Conservation (phyloP, 495 filamentous ascomycete genomes). For the Opeltia flavorubescens region DNA sequence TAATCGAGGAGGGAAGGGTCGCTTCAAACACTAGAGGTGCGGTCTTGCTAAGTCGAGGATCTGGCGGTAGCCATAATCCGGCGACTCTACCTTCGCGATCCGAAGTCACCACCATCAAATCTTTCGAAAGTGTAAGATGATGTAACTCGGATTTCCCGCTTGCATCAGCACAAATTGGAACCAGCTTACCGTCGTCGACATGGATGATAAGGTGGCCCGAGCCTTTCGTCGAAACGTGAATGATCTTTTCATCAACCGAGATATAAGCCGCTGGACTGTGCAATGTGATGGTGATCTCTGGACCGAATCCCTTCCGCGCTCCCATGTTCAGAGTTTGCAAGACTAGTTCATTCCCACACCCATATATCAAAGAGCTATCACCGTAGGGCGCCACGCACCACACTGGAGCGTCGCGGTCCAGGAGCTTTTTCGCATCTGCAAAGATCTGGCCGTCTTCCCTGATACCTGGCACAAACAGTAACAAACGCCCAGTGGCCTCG, state of each 20-base stretch:
- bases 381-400: constrained; percentile 30
- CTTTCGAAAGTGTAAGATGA: constrained; percentile 22
- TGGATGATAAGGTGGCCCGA: constrained; percentile 28
- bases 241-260: constrained; percentile 22
- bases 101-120: constrained; percentile 21
- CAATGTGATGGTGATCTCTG: constrained; percentile 20
- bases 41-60: constrained; percentile 22
- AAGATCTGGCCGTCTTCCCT: neutral
- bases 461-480: constrained; percentile 4
- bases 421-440: constrained; percentile 22
- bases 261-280: constrained; percentile 31
- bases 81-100: constrained; percentile 27
- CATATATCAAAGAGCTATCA: constrained; percentile 16
- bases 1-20: constrained; percentile 32
- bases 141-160: constrained; percentile 26
- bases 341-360: constrained; percentile 10
- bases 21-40: constrained; percentile 36
- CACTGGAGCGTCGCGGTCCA: constrained; percentile 24
- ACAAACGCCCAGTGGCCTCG: constrained; percentile 3
- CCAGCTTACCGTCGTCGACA: constrained; percentile 20
- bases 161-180: constrained; percentile 22
- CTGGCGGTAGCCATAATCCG: constrained; percentile 35
- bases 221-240: constrained; percentile 31
- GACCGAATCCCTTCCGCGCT: constrained; percentile 17
- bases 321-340: constrained; percentile 5